Conservation (phyloP, 1,139 yeast genomes). For the Suhomyces atakaporum region DNA sequence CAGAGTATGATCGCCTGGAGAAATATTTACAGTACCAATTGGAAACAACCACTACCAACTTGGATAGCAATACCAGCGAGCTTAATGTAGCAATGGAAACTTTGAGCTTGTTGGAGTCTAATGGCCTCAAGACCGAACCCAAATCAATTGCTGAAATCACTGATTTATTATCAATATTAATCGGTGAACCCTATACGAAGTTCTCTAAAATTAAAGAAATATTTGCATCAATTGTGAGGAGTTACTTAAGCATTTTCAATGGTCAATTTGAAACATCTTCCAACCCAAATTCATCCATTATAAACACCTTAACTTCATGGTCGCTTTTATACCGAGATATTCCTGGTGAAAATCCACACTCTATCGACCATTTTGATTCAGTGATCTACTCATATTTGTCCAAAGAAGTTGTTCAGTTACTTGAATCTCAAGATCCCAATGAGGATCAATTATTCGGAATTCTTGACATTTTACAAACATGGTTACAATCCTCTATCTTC, state of each 20-base stretch:
- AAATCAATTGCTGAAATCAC: background rate
- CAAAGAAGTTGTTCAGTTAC: conserved; percentile 2
- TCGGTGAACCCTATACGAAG: conserved; percentile 1
- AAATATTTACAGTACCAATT: conserved; percentile 21
- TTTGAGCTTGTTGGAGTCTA: conserved; percentile 3
- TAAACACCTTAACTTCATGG: conserved; percentile 19
- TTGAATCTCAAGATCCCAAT: conserved; percentile 4
- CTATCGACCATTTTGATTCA: conserved; percentile 15
- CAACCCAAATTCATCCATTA: conserved; percentile 7
- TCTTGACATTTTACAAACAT: conserved; percentile 16
- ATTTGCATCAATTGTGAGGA: conserved; percentile 8
- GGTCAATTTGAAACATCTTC: conserved; percentile 8
- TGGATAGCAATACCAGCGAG: conserved; percentile 4
- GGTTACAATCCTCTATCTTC: conserved; percentile 20
- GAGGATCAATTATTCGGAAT: conserved; percentile 12
- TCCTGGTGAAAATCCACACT: background rate
- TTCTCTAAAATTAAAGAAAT: conserved; percentile 3
- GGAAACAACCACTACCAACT: conserved; percentile 13
- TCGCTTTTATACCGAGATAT: conserved; percentile 18
- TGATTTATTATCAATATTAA: conserved; percentile 2
- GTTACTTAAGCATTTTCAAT: conserved; percentile 14
- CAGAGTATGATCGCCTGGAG: conserved; percentile 22
- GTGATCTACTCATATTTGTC: conserved; percentile 12
- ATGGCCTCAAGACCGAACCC: background rate
- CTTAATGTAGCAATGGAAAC: conserved; percentile 6